These are phyloP conservation scores for Caloboletus inedulis DNA, from an alignment of 1,284 basidiomycete species.

Conservation along the genomic window DNA sequence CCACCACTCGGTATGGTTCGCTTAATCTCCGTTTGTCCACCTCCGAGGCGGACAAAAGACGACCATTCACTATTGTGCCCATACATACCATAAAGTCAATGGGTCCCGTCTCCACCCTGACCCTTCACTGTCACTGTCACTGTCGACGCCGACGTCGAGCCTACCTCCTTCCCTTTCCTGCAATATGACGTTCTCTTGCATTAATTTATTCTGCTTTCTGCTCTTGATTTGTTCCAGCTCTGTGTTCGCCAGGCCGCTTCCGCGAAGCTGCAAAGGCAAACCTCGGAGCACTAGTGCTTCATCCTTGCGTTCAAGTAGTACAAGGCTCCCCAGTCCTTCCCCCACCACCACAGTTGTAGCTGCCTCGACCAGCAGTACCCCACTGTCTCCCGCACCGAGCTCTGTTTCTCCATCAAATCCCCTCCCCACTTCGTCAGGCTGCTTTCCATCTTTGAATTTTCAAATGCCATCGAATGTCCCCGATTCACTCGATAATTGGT, in stretches of 20 bases:
- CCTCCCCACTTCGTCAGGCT: slow-evolving; percentile 20
- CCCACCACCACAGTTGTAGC: not conserved
- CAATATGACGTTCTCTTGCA: slow-evolving; percentile 7
- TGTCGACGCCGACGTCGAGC: not conserved
- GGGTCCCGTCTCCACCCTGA: not conserved
- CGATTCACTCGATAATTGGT: slow-evolving; percentile 53
- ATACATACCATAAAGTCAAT: slow-evolving; percentile 3
- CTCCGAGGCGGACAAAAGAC: not conserved
- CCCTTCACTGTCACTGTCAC: not conserved
- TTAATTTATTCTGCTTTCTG: slow-evolving; percentile 4
- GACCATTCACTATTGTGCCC: not conserved
- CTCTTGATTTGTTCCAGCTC: slow-evolving; percentile 3
- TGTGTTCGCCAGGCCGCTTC: slow-evolving; percentile 16
- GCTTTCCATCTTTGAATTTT: slow-evolving; percentile 60
- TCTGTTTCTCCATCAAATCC: not conserved
- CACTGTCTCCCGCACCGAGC: slow-evolving; percentile 1
- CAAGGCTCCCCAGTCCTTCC: not conserved
- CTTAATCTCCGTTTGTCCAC: too few relatives aligned
- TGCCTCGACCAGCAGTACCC: not conserved
- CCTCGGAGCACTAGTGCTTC: not conserved
- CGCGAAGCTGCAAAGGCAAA: slow-evolving; percentile 10
- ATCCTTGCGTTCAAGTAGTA: not conserved
- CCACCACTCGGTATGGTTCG: too few relatives aligned
- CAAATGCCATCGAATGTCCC: slow-evolving; percentile 52
- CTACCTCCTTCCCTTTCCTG: not conserved